phyloP scores from a whole-genome alignment of 2,329 filamentous ascomycete species.

The Dichotomopilus funicola region DNA sequence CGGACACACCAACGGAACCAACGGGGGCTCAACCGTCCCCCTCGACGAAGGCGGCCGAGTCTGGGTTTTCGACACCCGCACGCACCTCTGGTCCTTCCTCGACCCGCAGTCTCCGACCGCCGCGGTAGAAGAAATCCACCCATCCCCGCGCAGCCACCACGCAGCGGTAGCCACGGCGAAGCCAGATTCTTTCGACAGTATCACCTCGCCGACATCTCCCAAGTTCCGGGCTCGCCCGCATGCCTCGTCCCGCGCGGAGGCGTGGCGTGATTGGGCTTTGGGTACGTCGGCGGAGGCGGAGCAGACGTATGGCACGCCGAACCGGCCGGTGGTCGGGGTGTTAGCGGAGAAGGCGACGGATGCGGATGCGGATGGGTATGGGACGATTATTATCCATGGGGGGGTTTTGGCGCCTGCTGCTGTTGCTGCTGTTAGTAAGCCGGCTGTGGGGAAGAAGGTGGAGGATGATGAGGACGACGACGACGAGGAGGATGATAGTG shows the following conservation, averaged over 20 bases:
- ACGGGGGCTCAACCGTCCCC: slow-evolving; percentile 58
- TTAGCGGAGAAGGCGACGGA: slow-evolving; percentile 53
- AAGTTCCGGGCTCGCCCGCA: background rate
- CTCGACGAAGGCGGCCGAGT: slow-evolving; percentile 68
- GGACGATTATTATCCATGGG: slow-evolving; percentile 69
- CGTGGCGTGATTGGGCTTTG: slow-evolving; percentile 50
- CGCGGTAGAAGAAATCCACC: slow-evolving; percentile 27
- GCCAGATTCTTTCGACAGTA: slow-evolving; percentile 41
- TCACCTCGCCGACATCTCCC: background rate
- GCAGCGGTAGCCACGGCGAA: slow-evolving; percentile 50
- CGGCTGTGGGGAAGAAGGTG: too few species aligned
- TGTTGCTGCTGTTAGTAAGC: too few species aligned
- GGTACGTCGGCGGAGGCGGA: slow-evolving; percentile 42
- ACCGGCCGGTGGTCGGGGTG: slow-evolving; percentile 51
- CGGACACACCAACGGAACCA: slow-evolving; percentile 43
- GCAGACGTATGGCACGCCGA: slow-evolving; percentile 53
- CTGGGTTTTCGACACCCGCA: slow-evolving; percentile 66
- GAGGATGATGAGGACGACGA: too few species aligned
- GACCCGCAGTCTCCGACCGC: slow-evolving; percentile 44
- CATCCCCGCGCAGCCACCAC: slow-evolving; percentile 66
- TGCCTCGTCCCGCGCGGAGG: slow-evolving; percentile 27
- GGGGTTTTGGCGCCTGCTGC: slow-evolving; percentile 51
- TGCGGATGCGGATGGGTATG: slow-evolving; percentile 55
- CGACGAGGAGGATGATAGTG: too few species aligned
- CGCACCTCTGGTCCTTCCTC: slow-evolving; percentile 58